A percentile compares a stretch with the other conserved stretches of the same genome.
Evolutionary conservation across 495 filamentous ascomycete genomes (phyloP).

Genomic region (Trichoderma gamsii): DNA sequence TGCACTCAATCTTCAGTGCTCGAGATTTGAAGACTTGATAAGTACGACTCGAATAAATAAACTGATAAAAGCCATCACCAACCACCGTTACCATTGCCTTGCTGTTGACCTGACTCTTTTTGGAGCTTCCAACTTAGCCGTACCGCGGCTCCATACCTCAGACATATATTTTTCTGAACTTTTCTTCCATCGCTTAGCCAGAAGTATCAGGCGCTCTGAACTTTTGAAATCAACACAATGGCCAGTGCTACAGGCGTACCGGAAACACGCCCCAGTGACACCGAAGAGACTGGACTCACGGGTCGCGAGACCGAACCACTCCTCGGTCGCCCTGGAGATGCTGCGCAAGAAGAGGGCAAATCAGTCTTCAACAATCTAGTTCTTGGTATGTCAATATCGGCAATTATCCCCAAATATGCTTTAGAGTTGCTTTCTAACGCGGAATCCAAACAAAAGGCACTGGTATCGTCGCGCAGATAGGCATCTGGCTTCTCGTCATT

Average conservation of each 20-base stretch:
- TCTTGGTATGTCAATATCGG: conserved; percentile 51
- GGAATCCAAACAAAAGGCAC: conserved; percentile 34
- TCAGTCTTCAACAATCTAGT: conserved; percentile 65
- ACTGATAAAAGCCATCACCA: too few relatives aligned
- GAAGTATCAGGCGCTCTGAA: neutral
- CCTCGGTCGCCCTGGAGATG: conserved; percentile 67
- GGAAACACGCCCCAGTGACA: neutral
- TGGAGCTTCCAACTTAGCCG: too few relatives aligned
- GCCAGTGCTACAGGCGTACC: conserved; percentile 12
- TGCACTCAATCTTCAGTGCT: neutral
- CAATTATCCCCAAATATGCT: too few relatives aligned
- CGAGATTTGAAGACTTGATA: neutral
- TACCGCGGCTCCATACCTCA: too few relatives aligned
- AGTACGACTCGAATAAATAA: too few relatives aligned
- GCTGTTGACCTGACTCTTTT: too few relatives aligned
- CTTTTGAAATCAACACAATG: neutral
- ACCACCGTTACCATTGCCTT: too few relatives aligned
- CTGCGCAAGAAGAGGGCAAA: conserved; percentile 56
- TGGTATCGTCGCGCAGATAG: conserved; percentile 34
- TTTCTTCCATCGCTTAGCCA: neutral
- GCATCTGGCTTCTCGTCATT: conserved; percentile 53
- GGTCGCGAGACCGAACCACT: conserved; percentile 65
- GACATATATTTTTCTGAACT: too few relatives aligned
- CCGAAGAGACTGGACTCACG: neutral
- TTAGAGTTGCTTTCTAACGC: conserved; percentile 30